Evolutionary conservation across 257 asterid genomes (phyloP).

Genomic region (Solanum ossicruentum): DNA sequence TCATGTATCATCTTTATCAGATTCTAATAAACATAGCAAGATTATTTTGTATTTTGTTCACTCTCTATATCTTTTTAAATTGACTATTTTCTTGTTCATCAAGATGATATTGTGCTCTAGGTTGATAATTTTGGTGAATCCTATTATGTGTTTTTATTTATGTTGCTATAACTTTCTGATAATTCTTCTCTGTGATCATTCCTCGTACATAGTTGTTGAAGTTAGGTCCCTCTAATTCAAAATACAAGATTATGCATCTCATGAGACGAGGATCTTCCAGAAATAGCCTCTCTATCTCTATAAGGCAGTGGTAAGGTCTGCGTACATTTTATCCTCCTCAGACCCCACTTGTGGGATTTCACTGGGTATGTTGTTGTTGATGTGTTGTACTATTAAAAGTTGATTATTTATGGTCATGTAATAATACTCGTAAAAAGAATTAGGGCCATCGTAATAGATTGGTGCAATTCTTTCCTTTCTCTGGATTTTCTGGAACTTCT

Average conservation of each 20-base stretch:
- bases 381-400: neutral
- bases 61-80: neutral
- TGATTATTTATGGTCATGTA: neutral
- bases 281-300: too few species aligned
- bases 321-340: too few species aligned
- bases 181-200: neutral
- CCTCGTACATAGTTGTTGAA: neutral
- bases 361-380: too few species aligned
- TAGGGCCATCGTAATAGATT: neutral
- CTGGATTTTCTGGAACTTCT: neutral
- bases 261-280: too few species aligned
- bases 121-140: neutral
- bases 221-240: neutral
- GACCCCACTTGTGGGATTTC: too few species aligned
- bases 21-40: constrained; percentile 31
- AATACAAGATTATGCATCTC: neutral
- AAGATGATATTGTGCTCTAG: neutral
- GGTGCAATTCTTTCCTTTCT: neutral
- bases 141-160: neutral
- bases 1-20: constrained; percentile 32
- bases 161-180: neutral
- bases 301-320: too few species aligned
- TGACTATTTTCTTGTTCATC: neutral
- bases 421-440: neutral
- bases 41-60: constrained; percentile 3